These are phyloP conservation scores for Vitis amurensis DNA, from an alignment of 164 flowering plant species.

Conservation along the genomic window DNA sequence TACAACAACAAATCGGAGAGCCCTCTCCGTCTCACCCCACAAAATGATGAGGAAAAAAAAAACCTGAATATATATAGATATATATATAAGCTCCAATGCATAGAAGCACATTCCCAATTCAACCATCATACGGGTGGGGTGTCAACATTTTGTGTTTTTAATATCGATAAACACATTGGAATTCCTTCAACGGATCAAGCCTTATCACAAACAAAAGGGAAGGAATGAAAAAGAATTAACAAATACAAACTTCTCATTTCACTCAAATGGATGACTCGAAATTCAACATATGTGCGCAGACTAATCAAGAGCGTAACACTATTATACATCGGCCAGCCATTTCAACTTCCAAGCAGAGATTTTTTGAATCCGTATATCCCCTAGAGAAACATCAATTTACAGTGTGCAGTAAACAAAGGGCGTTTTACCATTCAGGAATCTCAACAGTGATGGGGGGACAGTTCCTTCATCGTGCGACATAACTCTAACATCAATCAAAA, in stretches of 20 bases:
- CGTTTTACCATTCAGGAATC: not conserved
- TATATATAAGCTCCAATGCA: not conserved
- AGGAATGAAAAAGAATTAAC: slow-evolving; percentile 4
- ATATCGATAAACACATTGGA: not conserved
- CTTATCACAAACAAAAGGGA: not conserved
- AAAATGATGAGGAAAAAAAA: too few relatives aligned
- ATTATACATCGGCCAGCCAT: slow-evolving; percentile 10
- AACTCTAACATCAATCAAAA: slow-evolving; percentile 1
- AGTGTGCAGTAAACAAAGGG: not conserved
- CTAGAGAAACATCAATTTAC: slow-evolving; percentile 12
- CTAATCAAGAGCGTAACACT: not conserved
- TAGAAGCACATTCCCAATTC: not conserved
- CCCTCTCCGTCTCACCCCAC: too few relatives aligned
- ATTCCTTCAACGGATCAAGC: not conserved
- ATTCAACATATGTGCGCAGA: not conserved
- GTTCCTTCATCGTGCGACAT: not conserved
- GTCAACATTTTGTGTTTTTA: not conserved
- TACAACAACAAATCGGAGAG: too few relatives aligned
- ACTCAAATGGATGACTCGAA: slow-evolving; percentile 1
- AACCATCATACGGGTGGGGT: slow-evolving; percentile 9
- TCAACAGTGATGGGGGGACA: not conserved
- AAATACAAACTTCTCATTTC: slow-evolving; percentile 7
- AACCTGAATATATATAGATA: not conserved
- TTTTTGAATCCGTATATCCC: not conserved
- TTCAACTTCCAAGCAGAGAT: not conserved